Evolutionary conservation across 2,329 filamentous ascomycete genomes (phyloP).

Genomic region (Cercospora sp.): DNA sequence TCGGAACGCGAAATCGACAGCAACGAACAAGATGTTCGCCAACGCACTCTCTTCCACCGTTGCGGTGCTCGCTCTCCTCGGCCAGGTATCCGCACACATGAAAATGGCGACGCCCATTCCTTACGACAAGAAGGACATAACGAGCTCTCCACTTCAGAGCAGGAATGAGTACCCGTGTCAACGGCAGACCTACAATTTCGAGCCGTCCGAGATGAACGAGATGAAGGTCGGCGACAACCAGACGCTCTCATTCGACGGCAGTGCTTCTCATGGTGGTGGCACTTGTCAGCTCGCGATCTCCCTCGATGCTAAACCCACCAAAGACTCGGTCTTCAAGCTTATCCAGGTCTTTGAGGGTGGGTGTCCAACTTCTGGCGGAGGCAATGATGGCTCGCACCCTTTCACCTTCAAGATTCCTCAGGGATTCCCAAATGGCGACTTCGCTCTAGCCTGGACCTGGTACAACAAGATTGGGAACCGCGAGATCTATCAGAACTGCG

Average conservation of each 20-base stretch:
- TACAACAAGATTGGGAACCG: constrained; percentile 85
- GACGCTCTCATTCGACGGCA: constrained; percentile 65
- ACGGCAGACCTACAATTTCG: constrained; percentile 38
- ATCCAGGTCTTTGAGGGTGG: constrained; percentile 86
- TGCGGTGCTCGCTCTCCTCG: constrained; percentile 41
- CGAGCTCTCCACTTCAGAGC: constrained; percentile 64
- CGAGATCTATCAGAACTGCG: constrained; percentile 95
- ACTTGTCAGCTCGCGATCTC: constrained; percentile 86
- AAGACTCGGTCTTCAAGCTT: constrained; percentile 74
- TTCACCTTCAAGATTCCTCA: constrained; percentile 73
- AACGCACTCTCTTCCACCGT: constrained; percentile 12
- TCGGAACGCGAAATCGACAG: constrained; percentile 9
- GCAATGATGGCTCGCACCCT: constrained; percentile 48
- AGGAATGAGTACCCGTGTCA: constrained; percentile 85
- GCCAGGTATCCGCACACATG: constrained; percentile 69
- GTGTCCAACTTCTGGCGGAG: constrained; percentile 70
- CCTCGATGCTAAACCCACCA: constrained; percentile 68
- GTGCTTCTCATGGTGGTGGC: constrained; percentile 81
- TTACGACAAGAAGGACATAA: constrained; percentile 54
- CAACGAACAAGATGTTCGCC: constrained; percentile 18
- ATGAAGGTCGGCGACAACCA: too few species aligned
- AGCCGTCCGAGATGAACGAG: too few species aligned
- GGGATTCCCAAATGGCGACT: constrained; percentile 71
- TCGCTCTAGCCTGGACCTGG: constrained; percentile 83
- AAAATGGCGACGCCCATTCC: constrained; percentile 67